Percentiles rank a stretch among this genome's conserved stretches.
These are phyloP conservation scores for Catunica adiposa DNA, from an alignment of 2,329 filamentous ascomycete genomes.

Conservation along the genomic window DNA sequence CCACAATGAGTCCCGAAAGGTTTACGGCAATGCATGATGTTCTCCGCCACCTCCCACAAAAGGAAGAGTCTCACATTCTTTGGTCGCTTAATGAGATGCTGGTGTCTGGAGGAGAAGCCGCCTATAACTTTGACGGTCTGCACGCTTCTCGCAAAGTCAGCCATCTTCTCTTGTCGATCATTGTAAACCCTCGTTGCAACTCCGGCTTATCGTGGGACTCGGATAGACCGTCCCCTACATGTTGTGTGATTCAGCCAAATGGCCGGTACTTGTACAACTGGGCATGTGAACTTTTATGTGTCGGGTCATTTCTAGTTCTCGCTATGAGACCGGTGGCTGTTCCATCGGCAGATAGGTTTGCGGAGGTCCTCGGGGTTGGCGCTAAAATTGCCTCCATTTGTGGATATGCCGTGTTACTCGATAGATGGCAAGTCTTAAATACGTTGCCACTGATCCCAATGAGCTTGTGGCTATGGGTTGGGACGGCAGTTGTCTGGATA, in stretches of 20 bases:
- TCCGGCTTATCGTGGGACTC: conserved; percentile 19
- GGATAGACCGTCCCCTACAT: conserved; percentile 1
- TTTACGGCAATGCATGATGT: conserved; percentile 37
- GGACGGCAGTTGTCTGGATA: not conserved
- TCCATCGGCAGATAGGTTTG: not conserved
- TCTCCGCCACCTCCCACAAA: conserved; percentile 26
- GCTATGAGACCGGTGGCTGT: not conserved
- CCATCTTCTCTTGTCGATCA: conserved; percentile 28
- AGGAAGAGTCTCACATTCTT: conserved; percentile 28
- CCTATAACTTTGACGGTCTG: conserved; percentile 29
- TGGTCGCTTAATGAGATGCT: conserved; percentile 37
- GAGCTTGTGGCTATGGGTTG: not conserved
- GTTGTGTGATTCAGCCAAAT: conserved; percentile 6
- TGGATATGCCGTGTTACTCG: not conserved
- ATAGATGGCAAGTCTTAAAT: not conserved
- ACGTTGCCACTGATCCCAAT: not conserved
- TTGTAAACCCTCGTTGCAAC: conserved; percentile 39
- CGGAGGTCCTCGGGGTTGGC: not conserved
- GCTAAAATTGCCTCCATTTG: not conserved
- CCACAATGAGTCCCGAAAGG: conserved; percentile 33
- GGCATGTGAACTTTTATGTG: not conserved
- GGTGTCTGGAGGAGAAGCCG: conserved; percentile 16
- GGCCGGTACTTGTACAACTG: not conserved
- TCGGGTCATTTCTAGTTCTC: not conserved
- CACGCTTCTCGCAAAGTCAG: conserved; percentile 29